Evolutionary conservation across 345 rosid genomes (phyloP), one percentile per base, ranked within the genome.

Genomic region (Kandelia obovata): DNA sequence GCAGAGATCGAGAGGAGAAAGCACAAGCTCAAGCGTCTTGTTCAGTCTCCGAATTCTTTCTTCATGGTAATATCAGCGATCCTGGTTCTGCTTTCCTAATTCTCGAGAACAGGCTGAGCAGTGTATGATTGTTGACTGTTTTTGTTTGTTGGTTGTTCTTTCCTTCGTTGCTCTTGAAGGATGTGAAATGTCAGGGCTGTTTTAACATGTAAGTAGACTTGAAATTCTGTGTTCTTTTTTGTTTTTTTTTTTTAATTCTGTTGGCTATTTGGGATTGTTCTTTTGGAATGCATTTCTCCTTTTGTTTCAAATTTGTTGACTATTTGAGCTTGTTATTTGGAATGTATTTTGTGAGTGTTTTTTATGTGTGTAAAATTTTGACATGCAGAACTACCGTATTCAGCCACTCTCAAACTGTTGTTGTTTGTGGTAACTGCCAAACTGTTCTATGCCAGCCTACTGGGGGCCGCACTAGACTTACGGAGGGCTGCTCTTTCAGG

Each of bases 361-460:
- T 39, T 39, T 39, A 11, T 39, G 47, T 39, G 16, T 39, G 16
- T 39, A 39, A 2, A 39, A 39, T 21, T 53, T 23, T 53, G 23
- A n/a, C 23, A 2, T 53, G 58, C 58, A 21, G 58, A 53, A 53
- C 58, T 7, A 53, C 28, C 23, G 15, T 53, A 21, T 53, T 53
- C 58, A 53, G 58, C 58, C 58, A 53, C 58, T 55, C 58, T 9
- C 58, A 55, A 55, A 55, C 28, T 55, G 28, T 55, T 55, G 28
- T 55, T 23, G 58, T 55, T 55, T 55, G 58, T 1, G 27, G 28
- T n/a, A 55, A 55, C 5, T 55, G 58, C 27, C 28, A 55, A 26
- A 55, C 58, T 2, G 17, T 55, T 21, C 27, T 55, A 7, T 55
- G 58, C 28, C 58, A 55, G 27, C 58, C 58, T 55, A 55, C 28